Base-by-base conservation (phyloP, 495 filamentous ascomycete genomes). In the Penicillium macrosclerotiorum region DNA sequence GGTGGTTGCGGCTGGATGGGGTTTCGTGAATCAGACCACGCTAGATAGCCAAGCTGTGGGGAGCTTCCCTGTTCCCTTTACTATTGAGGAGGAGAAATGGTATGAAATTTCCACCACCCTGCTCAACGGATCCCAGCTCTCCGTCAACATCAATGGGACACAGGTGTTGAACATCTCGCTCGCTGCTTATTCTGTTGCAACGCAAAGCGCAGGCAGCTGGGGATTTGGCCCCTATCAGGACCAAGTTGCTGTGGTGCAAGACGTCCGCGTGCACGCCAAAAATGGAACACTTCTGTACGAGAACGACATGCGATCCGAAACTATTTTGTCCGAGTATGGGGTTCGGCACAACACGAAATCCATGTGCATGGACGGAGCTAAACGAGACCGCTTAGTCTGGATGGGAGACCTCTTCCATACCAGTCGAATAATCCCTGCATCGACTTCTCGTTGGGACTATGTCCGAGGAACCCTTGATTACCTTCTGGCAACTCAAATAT, bases 181-280 rank as follows among this genome's bases (percentile, higher is more conserved):
- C 5, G 22, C 26, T 9, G 29, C 33, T 14, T 45, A 45, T 20
- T 12, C 14, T 2, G 22, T 25, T 11, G n/a, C 20, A n/a, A 16
- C 37, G 12, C 17, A 53, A 31, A 44, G 25, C 8, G 33, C 26
- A 13, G 61, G 67, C n/a, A 56, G 54, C 3, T 71, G 46, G 35
- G 67, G 59, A 11, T 67, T 71, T 43, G 67, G 65, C 3, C 58
- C 60, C 0, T 68, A 48, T 26, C 52, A 55, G 32, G 62, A 68
- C 30, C 56, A 71, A 39, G 36, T 36, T 5, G 63, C 63, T 0
- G 55, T 52, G 35, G 44, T 65, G 27, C 65, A 60, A 31, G 52
- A 71, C 43, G 63, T 67, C 11, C 37, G 27, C 13, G 65, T 63
- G 8, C 40, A 32, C 11, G 52, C 62, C 3, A 20, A 45, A 17